phyloP scores from a whole-genome alignment of 345 rosid genomes.

The Sonneratia caseolaris region DNA sequence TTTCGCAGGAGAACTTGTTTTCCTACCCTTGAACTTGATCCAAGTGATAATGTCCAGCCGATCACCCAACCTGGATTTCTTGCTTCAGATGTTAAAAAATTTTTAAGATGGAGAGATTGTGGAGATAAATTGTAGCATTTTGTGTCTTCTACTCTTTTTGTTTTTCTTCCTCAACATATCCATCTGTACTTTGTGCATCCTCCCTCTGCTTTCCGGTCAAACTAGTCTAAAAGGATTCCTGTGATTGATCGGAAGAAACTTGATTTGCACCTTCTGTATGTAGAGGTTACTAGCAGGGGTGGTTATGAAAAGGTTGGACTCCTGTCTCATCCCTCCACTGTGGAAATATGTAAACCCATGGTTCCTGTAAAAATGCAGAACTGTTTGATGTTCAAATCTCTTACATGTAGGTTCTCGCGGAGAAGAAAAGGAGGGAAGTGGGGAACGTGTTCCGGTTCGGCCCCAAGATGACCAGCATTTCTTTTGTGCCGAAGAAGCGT shows the following conservation, averaged over 20 bases:
- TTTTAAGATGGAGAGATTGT: no score
- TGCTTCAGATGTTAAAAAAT: no score
- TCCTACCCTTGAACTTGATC: no score
- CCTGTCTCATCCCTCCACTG: background rate
- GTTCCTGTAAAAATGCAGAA: no score
- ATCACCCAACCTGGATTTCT: no score
- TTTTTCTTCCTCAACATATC: background rate
- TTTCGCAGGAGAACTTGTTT: no score
- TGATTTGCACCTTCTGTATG: constrained; percentile 81
- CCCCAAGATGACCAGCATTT: constrained; percentile 89
- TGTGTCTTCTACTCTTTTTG: no score
- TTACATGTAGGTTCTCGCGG: constrained; percentile 58
- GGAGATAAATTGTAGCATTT: background rate
- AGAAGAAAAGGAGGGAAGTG: constrained; percentile 99
- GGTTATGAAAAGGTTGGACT: constrained; percentile 73
- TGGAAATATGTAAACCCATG: background rate
- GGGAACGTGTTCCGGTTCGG: constrained; percentile 79
- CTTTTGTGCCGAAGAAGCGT: constrained; percentile 82
- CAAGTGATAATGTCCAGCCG: no score
- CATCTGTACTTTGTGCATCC: background rate
- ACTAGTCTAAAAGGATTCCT: constrained; percentile 56
- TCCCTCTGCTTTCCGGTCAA: background rate
- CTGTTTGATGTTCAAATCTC: background rate
- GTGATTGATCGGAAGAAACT: constrained; percentile 96
- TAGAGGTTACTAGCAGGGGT: constrained; percentile 74